Evolutionary conservation across 768 basidiomycete species (phyloP).

Genomic region (Phaeotremella fagi): DNA sequence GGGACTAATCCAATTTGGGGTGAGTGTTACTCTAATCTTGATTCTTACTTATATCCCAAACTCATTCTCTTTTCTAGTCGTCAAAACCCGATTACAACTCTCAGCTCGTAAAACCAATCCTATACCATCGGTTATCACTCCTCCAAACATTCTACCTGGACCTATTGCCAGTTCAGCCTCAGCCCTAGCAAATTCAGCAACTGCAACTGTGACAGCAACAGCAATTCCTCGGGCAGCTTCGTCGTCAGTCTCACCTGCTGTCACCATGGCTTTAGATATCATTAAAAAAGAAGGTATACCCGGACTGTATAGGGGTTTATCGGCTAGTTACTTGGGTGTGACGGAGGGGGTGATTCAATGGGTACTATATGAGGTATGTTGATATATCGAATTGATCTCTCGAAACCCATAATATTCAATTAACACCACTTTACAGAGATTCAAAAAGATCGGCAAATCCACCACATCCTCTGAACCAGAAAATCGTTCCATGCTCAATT

Average conservation of each 20-base stretch:
- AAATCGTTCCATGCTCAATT: conserved; percentile 15
- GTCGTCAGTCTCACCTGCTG: conserved; percentile 17
- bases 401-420: background rate
- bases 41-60: background rate
- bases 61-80: conserved; percentile 53
- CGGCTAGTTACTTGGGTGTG: conserved; percentile 90
- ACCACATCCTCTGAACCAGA: conserved; percentile 5
- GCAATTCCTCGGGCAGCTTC: conserved; percentile 5
- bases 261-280: conserved; percentile 61
- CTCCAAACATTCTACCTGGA: conserved; percentile 12
- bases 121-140: conserved; percentile 17
- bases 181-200: conserved; percentile 11
- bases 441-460: conserved; percentile 61
- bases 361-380: conserved; percentile 75
- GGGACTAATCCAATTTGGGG: conserved; percentile 96
- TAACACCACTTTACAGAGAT: conserved; percentile 47
- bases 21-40: conserved; percentile 12
- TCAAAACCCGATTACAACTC: conserved; percentile 92
- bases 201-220: background rate
- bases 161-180: conserved; percentile 33
- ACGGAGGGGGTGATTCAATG: conserved; percentile 96
- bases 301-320: conserved; percentile 92
- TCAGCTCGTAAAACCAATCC: conserved; percentile 35
- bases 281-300: conserved; percentile 71
- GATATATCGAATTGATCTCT: background rate